Base-by-base conservation (phyloP, 2,329 filamentous ascomycete genomes). In the Pezicula carpinea region DNA sequence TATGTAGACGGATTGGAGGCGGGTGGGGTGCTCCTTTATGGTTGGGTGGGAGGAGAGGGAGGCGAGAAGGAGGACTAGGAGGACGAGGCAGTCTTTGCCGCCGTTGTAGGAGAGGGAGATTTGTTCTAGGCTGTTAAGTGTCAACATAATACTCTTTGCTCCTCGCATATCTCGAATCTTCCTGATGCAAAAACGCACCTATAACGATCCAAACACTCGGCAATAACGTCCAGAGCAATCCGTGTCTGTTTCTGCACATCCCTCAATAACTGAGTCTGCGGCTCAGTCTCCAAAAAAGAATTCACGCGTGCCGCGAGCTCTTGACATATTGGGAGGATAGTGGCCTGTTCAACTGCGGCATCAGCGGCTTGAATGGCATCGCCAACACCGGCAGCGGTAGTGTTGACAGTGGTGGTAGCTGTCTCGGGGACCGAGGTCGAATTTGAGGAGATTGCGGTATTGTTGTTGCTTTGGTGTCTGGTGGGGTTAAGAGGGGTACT, bases 21-120 rank as follows among this genome's bases (percentile, higher is more conserved):
- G 42, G 2, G 59, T 40, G 13, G 78, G 72, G 46, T 74, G 58
- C 34, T 22, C 6, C 13, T 29, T 29, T 29, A 29, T 48, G 48
- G 48, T 22, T 31, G 61, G 41, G 22, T 55, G 51, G 7, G 58
- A 54, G 15, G 68, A 59, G 46, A 63, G 63, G n/a, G 50, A 63
- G 62, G 56, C 52, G 6, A 79, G 71, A 62, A 96, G 89, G 54
- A 97, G 75, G 60, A 96, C 79, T 6, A 97, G 76, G 15, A 97
- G 82, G 44, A 97, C 91, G 15, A 97, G 85, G 61, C 92, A 97
- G 75, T 97, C 93, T 68, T 99, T 99, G 51, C 93, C 93, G 63
- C 93, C 93, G 60, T 99, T 99, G 70, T 96, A 99, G 47, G 92
- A 95, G 54, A 97, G 75, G 5, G 91, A 89, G 51, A 97, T 77